Evolutionary conservation across 192 early-diverging fungal species (phyloP), one percentile per base, ranked within the genome.

Genomic region (Coemansia brasiliensis): DNA sequence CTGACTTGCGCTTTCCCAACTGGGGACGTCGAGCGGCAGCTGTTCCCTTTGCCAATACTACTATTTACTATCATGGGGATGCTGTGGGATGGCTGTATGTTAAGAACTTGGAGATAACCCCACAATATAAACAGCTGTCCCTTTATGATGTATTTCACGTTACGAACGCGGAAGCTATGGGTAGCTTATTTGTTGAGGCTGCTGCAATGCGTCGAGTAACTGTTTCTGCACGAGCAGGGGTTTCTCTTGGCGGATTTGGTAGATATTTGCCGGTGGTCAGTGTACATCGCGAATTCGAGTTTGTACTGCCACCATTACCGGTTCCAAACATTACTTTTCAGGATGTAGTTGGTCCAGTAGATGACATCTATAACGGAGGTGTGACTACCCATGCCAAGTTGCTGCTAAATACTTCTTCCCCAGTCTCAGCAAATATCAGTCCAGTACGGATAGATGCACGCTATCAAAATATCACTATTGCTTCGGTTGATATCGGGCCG

Each of bases 231-330:
- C 55, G 18, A 8, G 49, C 49, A 16, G 27, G 27, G n/a, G 41
- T 74, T 4, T 61, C 67, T 25, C 39, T 68, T 13, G 60, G 72
- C 27, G 65, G 72, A 5, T 63, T 74, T 63, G 72, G 72, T 9
- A 63, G 41, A 18, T 59, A 56, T 29, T 41, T 74, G 38, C 72
- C 72, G 2, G 56, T 38, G 8, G 54, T 62, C 12, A 16, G 16
- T 48, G 41, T 55, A 12, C 65, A 46, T 38, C 60, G 61, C 25
- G 58, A 54, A 9, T 18, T 74, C 3, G 35, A 51, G 18, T 6
- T 74, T 29, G 54, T 39, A 21, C 42, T 74, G 46, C 72, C 72
- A 7, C 40, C 46, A 3, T 20, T 38, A 18, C 46, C 26, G 18
- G 39, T 40, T 12, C 40, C 50, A 8, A 60, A 59, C 42, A 40